Evolutionary conservation across 2,329 filamentous ascomycete species (phyloP).

Genomic region (Aspergillus sp.): DNA sequence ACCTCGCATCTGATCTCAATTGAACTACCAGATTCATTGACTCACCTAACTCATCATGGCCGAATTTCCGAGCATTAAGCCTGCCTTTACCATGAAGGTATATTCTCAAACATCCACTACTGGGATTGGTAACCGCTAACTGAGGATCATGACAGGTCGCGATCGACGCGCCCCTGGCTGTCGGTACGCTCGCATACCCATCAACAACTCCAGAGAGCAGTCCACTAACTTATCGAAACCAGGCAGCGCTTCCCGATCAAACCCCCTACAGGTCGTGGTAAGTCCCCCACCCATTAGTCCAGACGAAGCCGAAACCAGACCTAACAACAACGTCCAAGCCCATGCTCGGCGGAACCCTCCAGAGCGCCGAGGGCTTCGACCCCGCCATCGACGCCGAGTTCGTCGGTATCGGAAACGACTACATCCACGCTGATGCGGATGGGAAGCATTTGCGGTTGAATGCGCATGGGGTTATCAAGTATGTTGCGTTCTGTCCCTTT

Average conservation of each 20-base stretch:
- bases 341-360: slow-evolving; percentile 43
- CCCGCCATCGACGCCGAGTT: slow-evolving; percentile 44
- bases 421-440: slow-evolving; percentile 48
- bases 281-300: slow-evolving; percentile 8
- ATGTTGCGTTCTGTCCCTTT: slow-evolving; percentile 17
- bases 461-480: slow-evolving; percentile 48
- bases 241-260: slow-evolving; percentile 44
- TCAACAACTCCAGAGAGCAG: background rate
- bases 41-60: slow-evolving; percentile 32
- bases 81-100: slow-evolving; percentile 47
- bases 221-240: background rate
- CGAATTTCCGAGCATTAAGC: slow-evolving; percentile 44
- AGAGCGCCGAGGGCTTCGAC: slow-evolving; percentile 40
- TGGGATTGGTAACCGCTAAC: background rate
- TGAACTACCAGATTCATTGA: background rate
- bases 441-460: slow-evolving; percentile 45
- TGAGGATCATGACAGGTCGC: slow-evolving; percentile 30
- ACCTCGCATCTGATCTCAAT: background rate
- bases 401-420: slow-evolving; percentile 46
- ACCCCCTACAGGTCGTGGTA: slow-evolving; percentile 44
- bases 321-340: slow-evolving; percentile 32
- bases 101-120: background rate
- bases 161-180: slow-evolving; percentile 33
- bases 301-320: background rate
- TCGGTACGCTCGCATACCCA: slow-evolving; percentile 27